Percentiles rank a stretch among this genome's conserved stretches.
Conservation (phyloP, 2,329 filamentous ascomycete species). For the Daldinia sp. region DNA sequence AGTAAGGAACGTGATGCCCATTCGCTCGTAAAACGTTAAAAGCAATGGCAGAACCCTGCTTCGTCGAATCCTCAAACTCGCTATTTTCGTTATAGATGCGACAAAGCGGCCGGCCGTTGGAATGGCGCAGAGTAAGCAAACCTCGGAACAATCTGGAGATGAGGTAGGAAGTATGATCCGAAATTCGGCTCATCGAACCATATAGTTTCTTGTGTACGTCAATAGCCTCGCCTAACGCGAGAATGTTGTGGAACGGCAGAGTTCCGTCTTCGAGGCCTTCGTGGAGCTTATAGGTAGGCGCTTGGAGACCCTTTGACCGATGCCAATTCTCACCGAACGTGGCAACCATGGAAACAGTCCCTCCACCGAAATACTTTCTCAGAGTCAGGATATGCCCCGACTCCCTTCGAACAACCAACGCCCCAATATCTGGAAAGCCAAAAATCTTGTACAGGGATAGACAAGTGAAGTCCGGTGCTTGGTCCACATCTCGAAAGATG, state of each 20-base stretch:
- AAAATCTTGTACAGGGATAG: conserved; percentile 74
- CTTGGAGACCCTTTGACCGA: conserved; percentile 57
- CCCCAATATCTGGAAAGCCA: conserved; percentile 71
- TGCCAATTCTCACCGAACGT: conserved; percentile 62
- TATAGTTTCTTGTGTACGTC: conserved; percentile 64
- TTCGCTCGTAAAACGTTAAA: conserved; percentile 67
- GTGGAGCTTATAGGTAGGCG: conserved; percentile 57
- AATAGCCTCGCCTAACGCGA: conserved; percentile 68
- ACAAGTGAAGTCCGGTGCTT: conserved; percentile 67
- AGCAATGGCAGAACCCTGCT: conserved; percentile 68
- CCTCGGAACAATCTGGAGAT: conserved; percentile 57
- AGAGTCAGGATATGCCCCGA: conserved; percentile 63
- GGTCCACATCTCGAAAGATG: conserved; percentile 58
- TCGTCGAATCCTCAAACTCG: conserved; percentile 58
- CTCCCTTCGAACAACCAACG: conserved; percentile 63
- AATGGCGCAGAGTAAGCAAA: conserved; percentile 59
- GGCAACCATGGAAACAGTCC: conserved; percentile 69
- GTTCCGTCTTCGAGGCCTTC: conserved; percentile 73
- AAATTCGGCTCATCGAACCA: conserved; percentile 65
- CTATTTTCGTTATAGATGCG: conserved; percentile 63
- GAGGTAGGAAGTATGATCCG: conserved; percentile 64
- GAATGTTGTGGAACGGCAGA: conserved; percentile 69
- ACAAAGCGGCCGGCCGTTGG: conserved; percentile 60
- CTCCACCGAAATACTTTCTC: conserved; percentile 72
- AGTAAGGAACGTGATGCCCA: conserved; percentile 63